phyloP scores from a whole-genome alignment of 2,329 filamentous ascomycete genomes.

The Colletotrichum tamarilloi region DNA sequence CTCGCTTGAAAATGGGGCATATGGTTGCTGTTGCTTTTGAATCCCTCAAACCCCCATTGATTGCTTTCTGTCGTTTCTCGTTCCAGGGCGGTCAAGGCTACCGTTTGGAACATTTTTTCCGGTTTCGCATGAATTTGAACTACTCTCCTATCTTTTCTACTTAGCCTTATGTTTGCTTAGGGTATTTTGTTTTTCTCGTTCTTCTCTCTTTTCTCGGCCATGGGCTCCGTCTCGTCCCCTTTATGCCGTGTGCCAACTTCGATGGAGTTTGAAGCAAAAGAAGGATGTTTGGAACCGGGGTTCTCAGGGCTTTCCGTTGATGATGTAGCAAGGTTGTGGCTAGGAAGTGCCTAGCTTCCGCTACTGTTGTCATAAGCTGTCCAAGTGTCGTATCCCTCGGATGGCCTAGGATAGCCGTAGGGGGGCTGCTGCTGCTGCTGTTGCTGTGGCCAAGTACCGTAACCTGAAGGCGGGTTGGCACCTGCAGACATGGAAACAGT shows the following conservation, averaged over 20 bases:
- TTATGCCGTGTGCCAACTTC: not conserved
- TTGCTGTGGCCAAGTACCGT: conserved; percentile 52
- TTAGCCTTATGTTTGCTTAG: not conserved
- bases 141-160: not conserved
- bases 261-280: not conserved
- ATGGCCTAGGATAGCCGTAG: conserved; percentile 54
- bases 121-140: not conserved
- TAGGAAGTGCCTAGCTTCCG: not conserved
- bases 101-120: not conserved
- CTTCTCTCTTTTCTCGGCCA: not conserved
- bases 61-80: not conserved
- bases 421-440: conserved; percentile 45
- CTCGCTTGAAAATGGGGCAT: not conserved
- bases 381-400: conserved; percentile 52
- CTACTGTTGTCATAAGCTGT: conserved; percentile 43
- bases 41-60: not conserved
- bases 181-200: not conserved
- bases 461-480: conserved; percentile 49
- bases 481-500: conserved; percentile 52
- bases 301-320: not conserved
- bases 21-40: not conserved
- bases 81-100: not conserved
- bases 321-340: not conserved
- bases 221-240: not conserved
- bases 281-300: not conserved